phyloP scores from a whole-genome alignment of 345 rosid genomes.

The Ailanthus altissimus region DNA sequence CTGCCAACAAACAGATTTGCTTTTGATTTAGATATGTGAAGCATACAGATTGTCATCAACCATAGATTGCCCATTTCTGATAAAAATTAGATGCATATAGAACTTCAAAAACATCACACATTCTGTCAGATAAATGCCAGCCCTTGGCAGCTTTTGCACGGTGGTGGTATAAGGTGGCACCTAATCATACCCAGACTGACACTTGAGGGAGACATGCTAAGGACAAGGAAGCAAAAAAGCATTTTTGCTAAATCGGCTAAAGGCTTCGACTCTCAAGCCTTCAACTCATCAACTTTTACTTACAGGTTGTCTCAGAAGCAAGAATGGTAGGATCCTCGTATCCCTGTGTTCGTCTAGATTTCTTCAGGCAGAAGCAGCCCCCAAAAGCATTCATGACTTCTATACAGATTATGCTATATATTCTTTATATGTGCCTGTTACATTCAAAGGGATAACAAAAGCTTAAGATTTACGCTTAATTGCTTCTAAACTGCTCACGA shows the following conservation, averaged over 20 bases:
- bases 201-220: too few species aligned
- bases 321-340: constrained; percentile 56
- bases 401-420: background rate
- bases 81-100: too few species aligned
- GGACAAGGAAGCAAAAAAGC: too few species aligned
- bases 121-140: too few species aligned
- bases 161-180: too few species aligned
- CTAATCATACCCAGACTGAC: too few species aligned
- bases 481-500: background rate
- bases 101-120: too few species aligned
- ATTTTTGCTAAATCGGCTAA: too few species aligned
- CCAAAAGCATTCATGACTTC: constrained; percentile 46
- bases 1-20: constrained; percentile 35
- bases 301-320: constrained; percentile 83
- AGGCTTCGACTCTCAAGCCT: too few species aligned
- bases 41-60: background rate
- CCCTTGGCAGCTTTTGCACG: too few species aligned
- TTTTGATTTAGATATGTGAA: constrained; percentile 6
- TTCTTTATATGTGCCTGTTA: constrained; percentile 7
- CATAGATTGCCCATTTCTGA: background rate
- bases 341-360: constrained; percentile 33
- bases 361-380: constrained; percentile 51
- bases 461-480: background rate
- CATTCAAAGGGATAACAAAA: constrained; percentile 13
- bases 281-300: constrained; percentile 33